Evolutionary conservation across 1,139 yeast species (phyloP), one percentile per base, ranked within the genome.

Genomic region (Pneumocystis canis): DNA sequence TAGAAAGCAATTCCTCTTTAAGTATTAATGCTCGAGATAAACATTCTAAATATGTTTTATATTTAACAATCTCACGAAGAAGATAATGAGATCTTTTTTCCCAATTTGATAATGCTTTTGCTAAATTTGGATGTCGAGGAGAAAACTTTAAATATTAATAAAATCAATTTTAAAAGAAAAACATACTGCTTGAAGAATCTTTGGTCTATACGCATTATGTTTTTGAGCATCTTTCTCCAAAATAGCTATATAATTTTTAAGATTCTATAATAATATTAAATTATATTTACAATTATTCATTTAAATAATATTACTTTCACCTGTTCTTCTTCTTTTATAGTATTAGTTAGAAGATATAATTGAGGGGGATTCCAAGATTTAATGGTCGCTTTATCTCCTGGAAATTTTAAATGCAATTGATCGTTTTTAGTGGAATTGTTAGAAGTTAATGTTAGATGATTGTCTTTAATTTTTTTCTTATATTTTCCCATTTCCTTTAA

Each of bases 61-160:
- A 74, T 66, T 73, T 74, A 63, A 70, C 70, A 16, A 70, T 67
- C 66, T 74, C 75, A 37, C 68, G 67, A 60, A 70, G 66, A 62
- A 74, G 64, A 61, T 70, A 70, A 59, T 70, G 72, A 16, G 71
- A 69, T 60, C 70, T 68, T 58, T 67, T 67, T 59, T 73, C 74
- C 76, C 76, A 74, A 64, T 74, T 74, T 58, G 65, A 47, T 60
- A 68, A 68, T 1, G 73, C 75, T 11, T 72, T 68, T n/a, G 70
- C 63, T 7, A 68, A 65, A 30, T 71, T 71, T 18, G 69, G 64
- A 33, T 65, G 66, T 6, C 67, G 64, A 3, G 73, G 68, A 54
- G 69, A 68, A 66, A 73, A 70, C 41, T 69, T 62, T 40, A 64
- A 62, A 56, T 69, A 67, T 69, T 72, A 67, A 37, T 62, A 65